Evolutionary conservation across 1,284 basidiomycete species (phyloP).

Genomic region (Heimioporus retisporus): DNA sequence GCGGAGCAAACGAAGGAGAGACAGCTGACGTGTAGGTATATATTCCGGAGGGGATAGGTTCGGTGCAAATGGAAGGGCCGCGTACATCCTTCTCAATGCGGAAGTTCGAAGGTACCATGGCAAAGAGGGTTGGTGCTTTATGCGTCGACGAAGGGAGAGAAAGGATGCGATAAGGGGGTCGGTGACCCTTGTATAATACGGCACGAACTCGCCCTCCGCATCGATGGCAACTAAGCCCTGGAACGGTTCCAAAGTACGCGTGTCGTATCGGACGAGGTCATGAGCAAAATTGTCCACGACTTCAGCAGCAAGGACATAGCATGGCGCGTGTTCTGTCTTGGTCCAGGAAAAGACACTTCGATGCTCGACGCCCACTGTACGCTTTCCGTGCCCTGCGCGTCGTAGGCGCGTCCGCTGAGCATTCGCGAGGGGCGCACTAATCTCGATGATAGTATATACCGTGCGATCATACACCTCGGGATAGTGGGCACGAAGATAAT

Average conservation of each 20-base stretch:
- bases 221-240: conserved; percentile 91
- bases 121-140: conserved; percentile 66
- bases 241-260: conserved; percentile 81
- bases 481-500: conserved; percentile 82
- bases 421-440: conserved; percentile 82
- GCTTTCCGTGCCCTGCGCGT: conserved; percentile 41
- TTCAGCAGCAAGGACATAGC: conserved; percentile 95
- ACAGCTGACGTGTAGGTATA: conserved; percentile 93
- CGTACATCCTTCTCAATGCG: conserved; percentile 70
- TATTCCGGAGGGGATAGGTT: conserved; percentile 95
- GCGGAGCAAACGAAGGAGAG: conserved; percentile 87
- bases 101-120: conserved; percentile 65
- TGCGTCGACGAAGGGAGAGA: conserved; percentile 68
- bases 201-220: conserved; percentile 86
- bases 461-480: conserved; percentile 95
- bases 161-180: conserved; percentile 89
- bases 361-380: conserved; percentile 80
- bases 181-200: conserved; percentile 86
- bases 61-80: conserved; percentile 86
- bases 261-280: conserved; percentile 93
- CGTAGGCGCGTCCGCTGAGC: conserved; percentile 64
- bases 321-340: conserved; percentile 81
- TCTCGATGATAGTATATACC: conserved; percentile 94
- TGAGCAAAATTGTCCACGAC: conserved; percentile 99
- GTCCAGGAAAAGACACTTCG: conserved; percentile 93